Base-by-base conservation (phyloP, 2,329 filamentous ascomycete genomes). In the Eutypa lata region DNA sequence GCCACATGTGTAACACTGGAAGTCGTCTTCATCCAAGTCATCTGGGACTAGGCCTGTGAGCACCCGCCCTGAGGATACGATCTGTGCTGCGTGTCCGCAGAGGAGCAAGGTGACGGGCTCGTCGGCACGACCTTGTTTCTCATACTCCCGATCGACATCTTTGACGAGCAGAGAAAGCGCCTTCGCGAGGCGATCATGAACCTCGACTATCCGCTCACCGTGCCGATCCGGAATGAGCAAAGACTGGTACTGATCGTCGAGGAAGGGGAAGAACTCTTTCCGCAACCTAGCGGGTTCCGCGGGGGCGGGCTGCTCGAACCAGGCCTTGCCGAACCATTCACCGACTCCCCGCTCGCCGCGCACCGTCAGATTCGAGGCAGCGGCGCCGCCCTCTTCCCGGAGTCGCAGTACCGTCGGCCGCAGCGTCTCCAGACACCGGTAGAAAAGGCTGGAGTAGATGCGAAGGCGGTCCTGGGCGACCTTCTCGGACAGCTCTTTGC, bases 321-420 rank as follows among this genome's bases (percentile, higher is more conserved):
- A 48, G 16, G 46, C 46, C 33, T 48, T 48, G 24, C 46, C 46
- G 28, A 48, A 48, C 46, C 46, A 48, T 19, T 48, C 46, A 10
- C 46, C 46, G 28, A 48, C 22, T 7, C 46, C 46, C 18, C 46
- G 24, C 18, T 48, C 46, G 28, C 28, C 46, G 24, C 46, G 46
- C n/a, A 48, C 46, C 4, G 28, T 37, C 18, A 48, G 28, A 22
- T 19, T 18, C 46, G 26, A n/a, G 7, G 28, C 46, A 24, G 28
- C 46, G 5, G 5, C 43, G 8, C 19, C 43, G 8, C 16, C n/a
- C n/a, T 19, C 46, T 26, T 48, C 26, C 46, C 18, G 28, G 24
- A 48, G 28, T 7, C 28, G 24, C 7, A 18, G 46, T 10, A 48
- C 46, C 13, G 46, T 48, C 10, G 46, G 46, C 28, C 46, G 46